A percentile compares a stretch with the other conserved stretches of the same genome.
phyloP scores from a whole-genome alignment of 139 green algal species.

The Dunaliella sp. region DNA sequence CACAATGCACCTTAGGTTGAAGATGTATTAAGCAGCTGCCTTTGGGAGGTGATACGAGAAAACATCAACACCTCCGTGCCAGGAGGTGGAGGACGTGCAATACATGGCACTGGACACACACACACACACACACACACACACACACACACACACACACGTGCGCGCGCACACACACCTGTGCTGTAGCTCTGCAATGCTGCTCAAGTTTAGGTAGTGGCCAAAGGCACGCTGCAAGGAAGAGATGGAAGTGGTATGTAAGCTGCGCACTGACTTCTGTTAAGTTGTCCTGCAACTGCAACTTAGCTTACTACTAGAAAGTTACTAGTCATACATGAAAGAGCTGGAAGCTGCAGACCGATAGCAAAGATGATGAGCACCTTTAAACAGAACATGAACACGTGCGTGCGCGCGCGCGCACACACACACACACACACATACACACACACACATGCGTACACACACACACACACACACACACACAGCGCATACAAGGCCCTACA shows the following conservation, averaged over 20 bases:
- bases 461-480: neutral
- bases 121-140: neutral
- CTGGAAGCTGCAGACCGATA: too few species aligned
- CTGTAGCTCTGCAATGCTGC: constrained; percentile 78
- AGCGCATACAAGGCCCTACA: neutral
- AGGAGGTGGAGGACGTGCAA: neutral
- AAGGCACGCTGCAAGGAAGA: constrained; percentile 57
- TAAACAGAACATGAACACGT: too few species aligned
- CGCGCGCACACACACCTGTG: constrained; percentile 75
- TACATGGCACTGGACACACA: neutral
- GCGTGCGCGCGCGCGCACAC: neutral
- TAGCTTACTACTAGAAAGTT: too few species aligned
- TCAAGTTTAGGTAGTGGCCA: constrained; percentile 84
- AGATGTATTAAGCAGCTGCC: too few species aligned
- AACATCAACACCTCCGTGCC: too few species aligned
- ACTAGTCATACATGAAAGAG: too few species aligned
- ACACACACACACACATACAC: neutral
- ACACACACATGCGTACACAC: neutral
- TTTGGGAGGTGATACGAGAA: too few species aligned
- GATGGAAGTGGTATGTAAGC: neutral
- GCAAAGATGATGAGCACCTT: too few species aligned
- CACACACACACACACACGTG: neutral
- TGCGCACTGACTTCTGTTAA: too few species aligned
- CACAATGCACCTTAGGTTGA: too few species aligned
- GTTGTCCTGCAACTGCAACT: too few species aligned